Evolutionary conservation across 257 asterid species (phyloP).

Genomic region (Linaria vulgaris): DNA sequence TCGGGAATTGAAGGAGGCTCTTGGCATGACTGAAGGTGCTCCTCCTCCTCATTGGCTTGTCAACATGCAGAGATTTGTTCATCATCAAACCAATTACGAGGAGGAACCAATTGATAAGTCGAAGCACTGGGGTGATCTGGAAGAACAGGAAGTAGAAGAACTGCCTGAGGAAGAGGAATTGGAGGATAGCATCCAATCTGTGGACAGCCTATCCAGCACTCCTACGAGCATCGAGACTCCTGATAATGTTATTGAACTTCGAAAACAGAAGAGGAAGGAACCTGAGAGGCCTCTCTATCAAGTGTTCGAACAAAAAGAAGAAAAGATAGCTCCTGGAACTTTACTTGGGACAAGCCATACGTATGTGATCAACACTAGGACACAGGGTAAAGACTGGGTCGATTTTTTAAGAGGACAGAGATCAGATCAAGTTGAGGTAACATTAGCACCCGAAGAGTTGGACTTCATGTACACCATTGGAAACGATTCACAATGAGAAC

Average conservation of each 20-base stretch:
- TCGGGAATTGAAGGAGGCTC: conserved; percentile 86
- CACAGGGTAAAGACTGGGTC: conserved; percentile 89
- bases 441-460: too few species aligned
- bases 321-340: conserved; percentile 78
- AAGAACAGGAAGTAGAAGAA: conserved; percentile 79
- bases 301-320: conserved; percentile 94
- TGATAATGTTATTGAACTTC: conserved; percentile 95
- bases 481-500: too few species aligned
- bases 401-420: too few species aligned
- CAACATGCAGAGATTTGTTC: conserved; percentile 93
- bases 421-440: too few species aligned
- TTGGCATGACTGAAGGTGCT: conserved; percentile 97
- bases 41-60: conserved; percentile 99
- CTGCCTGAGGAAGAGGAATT: conserved; percentile 76
- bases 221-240: conserved; percentile 99
- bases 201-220: conserved; percentile 91
- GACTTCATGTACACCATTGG: too few species aligned
- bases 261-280: conserved; percentile 96
- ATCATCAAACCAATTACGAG: conserved; percentile 81
- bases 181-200: conserved; percentile 87
- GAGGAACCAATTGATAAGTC: conserved; percentile 90
- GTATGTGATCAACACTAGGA: conserved; percentile 77
- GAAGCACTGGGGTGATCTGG: conserved; percentile 98
- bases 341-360: conserved; percentile 83
- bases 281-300: conserved; percentile 97